Percentiles rank a stretch among this genome's conserved stretches.
These are phyloP conservation scores for Phytophthora niederhauseri DNA, from an alignment of 352 stramenopile species.

Conservation along the genomic window DNA sequence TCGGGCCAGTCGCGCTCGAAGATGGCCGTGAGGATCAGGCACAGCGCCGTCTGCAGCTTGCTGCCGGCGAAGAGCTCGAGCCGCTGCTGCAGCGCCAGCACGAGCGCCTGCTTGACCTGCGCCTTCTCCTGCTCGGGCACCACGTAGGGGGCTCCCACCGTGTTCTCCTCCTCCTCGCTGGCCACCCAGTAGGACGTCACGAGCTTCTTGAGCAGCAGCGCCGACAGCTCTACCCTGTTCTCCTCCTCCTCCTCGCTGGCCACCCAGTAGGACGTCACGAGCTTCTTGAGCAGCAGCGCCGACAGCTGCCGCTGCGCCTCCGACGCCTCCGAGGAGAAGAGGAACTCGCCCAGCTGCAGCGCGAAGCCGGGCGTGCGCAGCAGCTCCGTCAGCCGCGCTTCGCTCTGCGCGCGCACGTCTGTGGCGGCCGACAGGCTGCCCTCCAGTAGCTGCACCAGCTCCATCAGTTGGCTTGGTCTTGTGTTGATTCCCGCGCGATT, in stretches of 20 bases:
- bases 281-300: constrained; percentile 79
- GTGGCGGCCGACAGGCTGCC: constrained; percentile 54
- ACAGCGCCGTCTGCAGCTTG: constrained; percentile 84
- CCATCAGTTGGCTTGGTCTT: constrained; percentile 17
- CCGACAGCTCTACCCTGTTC: no score
- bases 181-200: constrained; percentile 68
- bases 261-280: constrained; percentile 72
- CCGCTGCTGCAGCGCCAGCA: constrained; percentile 61
- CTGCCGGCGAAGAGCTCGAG: constrained; percentile 63
- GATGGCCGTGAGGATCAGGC: constrained; percentile 76
- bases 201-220: constrained; percentile 63
- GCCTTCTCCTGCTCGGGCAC: constrained; percentile 71
- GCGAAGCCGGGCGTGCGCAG: constrained; percentile 70
- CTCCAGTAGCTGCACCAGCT: constrained; percentile 61
- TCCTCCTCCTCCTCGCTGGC: constrained; percentile 48
- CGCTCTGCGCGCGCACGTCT: constrained; percentile 58
- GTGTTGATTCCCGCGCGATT: constrained; percentile 16
- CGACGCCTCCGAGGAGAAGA: constrained; percentile 50
- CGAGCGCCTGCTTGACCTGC: constrained; percentile 63
- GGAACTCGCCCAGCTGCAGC: constrained; percentile 70
- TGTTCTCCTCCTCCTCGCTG: constrained; percentile 33
- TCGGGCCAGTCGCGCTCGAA: constrained; percentile 88
- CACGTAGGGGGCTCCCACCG: constrained; percentile 37
- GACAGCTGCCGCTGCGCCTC: constrained; percentile 67
- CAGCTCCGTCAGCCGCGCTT: constrained; percentile 69